Evolutionary conservation across 2,329 filamentous ascomycete genomes (phyloP).

Genomic region (Trichothecium roseum): DNA sequence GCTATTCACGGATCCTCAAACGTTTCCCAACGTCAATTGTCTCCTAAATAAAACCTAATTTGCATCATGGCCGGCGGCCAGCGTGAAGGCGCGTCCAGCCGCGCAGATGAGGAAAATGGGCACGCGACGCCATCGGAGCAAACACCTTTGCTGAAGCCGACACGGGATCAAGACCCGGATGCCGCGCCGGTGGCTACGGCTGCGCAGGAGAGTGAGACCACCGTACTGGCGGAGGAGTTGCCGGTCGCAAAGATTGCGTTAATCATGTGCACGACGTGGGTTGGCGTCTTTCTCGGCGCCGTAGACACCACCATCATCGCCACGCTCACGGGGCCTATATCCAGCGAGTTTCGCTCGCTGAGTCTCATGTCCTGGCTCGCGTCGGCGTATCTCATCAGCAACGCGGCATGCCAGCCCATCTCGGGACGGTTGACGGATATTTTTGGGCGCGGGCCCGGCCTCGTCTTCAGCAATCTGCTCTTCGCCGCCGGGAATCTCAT

Average conservation of each 20-base stretch:
- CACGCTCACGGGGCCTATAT: conserved; percentile 75
- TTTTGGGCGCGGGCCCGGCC: conserved; percentile 66
- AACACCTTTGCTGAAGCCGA: conserved; percentile 1
- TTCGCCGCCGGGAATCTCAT: conserved; percentile 75
- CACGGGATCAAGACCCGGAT: neutral
- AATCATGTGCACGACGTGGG: conserved; percentile 44
- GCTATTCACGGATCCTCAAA: too few species aligned
- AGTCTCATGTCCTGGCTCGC: conserved; percentile 81
- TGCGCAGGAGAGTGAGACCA: conserved; percentile 29
- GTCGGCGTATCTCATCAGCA: conserved; percentile 78
- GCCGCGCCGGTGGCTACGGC: neutral
- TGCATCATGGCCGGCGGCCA: neutral
- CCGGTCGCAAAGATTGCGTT: conserved; percentile 37
- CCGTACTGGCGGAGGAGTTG: conserved; percentile 36
- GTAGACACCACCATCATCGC: conserved; percentile 76
- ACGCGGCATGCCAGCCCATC: conserved; percentile 76
- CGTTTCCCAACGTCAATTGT: too few species aligned
- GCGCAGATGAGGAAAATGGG: conserved; percentile 2
- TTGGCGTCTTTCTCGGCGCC: conserved; percentile 54
- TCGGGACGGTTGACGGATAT: conserved; percentile 83
- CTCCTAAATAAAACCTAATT: too few species aligned
- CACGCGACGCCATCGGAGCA: neutral
- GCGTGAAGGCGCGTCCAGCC: neutral
- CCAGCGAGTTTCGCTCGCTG: conserved; percentile 71
- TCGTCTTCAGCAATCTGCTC: conserved; percentile 70